Evolutionary conservation across 371 early-diverging fungal species (phyloP).

Genomic region (Syncephalastrum contaminatum): DNA sequence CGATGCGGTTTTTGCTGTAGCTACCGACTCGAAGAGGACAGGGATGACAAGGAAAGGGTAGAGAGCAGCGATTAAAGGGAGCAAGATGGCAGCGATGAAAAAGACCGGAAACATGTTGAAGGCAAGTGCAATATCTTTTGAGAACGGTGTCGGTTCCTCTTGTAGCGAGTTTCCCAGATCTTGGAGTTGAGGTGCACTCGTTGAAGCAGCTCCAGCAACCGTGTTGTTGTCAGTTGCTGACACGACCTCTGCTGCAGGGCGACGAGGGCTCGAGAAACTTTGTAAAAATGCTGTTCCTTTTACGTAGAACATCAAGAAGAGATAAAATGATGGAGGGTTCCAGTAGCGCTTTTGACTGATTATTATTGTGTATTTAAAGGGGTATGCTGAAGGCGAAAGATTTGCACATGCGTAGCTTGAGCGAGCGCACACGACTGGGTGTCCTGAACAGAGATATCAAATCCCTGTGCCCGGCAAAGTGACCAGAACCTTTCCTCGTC

Average conservation of each 20-base stretch:
- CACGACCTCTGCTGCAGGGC: too few relatives aligned
- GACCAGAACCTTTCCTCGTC: conserved; percentile 51
- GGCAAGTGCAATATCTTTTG: too few relatives aligned
- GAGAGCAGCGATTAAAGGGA: conserved; percentile 11
- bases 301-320: conserved; percentile 37
- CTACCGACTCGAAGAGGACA: conserved; percentile 8
- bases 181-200: too few relatives aligned
- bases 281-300: conserved; percentile 29
- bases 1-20: not conserved
- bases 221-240: too few relatives aligned
- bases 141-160: too few relatives aligned
- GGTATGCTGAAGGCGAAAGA: conserved; percentile 28
- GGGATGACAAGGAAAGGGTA: conserved; percentile 25
- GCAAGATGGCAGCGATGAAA: conserved; percentile 1
- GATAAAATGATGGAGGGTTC: not conserved
- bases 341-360: too few relatives aligned
- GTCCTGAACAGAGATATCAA: conserved; percentile 6
- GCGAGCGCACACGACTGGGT: conserved; percentile 10
- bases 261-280: not conserved
- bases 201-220: too few relatives aligned
- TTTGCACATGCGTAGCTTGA: conserved; percentile 26
- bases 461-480: conserved; percentile 22
- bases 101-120: conserved; percentile 2
- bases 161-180: too few relatives aligned
- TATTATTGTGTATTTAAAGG: conserved; percentile 6